A percentile compares a stretch with the other conserved stretches of the same genome.
Evolutionary conservation across 2,329 filamentous ascomycete genomes (phyloP).

Genomic region (Zarea fungicola): DNA sequence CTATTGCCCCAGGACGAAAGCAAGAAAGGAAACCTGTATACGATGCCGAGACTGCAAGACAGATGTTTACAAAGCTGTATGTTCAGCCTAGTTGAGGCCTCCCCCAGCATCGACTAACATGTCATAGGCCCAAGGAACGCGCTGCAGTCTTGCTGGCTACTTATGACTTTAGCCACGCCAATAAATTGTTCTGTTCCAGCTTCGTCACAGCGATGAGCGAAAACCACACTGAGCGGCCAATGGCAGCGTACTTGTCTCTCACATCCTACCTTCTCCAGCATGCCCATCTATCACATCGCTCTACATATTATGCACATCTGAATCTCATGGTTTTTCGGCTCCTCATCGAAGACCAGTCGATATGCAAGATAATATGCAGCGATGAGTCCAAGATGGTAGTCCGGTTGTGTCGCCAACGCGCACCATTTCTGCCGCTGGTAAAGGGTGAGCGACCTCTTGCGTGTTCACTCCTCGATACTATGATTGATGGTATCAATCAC

Average conservation of each 20-base stretch:
- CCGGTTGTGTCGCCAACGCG: constrained; percentile 81
- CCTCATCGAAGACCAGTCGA: constrained; percentile 74
- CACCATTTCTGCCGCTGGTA: constrained; percentile 75
- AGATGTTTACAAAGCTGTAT: constrained; percentile 75
- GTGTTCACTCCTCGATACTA: constrained; percentile 73
- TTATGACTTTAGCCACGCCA: constrained; percentile 91
- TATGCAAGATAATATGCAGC: constrained; percentile 80
- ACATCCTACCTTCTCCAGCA: constrained; percentile 93
- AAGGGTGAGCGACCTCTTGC: constrained; percentile 68
- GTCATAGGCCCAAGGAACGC: constrained; percentile 65
- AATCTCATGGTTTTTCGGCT: constrained; percentile 81
- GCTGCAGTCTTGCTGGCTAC: constrained; percentile 76
- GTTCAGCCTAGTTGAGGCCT: too few relatives aligned
- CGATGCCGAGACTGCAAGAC: constrained; percentile 74
- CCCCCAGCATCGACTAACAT: constrained; percentile 19
- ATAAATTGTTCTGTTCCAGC: constrained; percentile 90
- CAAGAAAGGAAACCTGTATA: constrained; percentile 53
- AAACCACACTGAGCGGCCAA: constrained; percentile 64
- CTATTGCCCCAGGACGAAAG: constrained; percentile 64
- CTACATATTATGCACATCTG: constrained; percentile 77
- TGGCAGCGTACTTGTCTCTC: constrained; percentile 78
- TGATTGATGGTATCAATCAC: constrained; percentile 89
- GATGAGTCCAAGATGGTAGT: constrained; percentile 69
- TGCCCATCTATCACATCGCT: constrained; percentile 74
- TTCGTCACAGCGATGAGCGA: constrained; percentile 62